Base-by-base conservation (phyloP, 495 filamentous ascomycete species). In the Cladorrhinum samala region DNA sequence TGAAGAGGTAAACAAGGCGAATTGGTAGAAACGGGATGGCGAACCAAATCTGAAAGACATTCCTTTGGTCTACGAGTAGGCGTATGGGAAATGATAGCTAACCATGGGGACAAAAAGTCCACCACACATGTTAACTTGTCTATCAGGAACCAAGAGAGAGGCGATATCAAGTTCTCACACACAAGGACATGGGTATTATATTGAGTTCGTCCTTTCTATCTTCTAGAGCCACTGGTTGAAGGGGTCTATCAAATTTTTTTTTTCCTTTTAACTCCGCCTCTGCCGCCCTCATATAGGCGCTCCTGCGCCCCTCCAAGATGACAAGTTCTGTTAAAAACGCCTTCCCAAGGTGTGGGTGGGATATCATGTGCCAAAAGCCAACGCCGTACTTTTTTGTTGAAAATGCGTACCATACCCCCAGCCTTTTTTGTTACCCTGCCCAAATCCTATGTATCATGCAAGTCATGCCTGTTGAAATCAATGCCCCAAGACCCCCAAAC, bases 351-450 rank as follows among this genome's bases (percentile, higher is more conserved):
- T 56, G 56, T 57, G 57, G 52, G 58, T 60, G 62, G 65, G 63
- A 75, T 76, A 73, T 70, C 69, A 74, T 71, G 64, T 64, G 65
- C 69, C 61, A 23, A 72, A 73, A 69, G 67, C 69, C 72, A 75
- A 76, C 72, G 72, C 72, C 73, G 64, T 72, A 66, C 72, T 76
- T 73, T n/a, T 45, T 76, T 75, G 70, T 74, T 75, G 70, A 72
- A 76, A 76, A 76, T 73, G 60, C 67, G 68, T 75, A 70, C 71
- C 72, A 66, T 71, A 67, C 68, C 71, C 68, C 63, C 60, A 67
- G 63, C 68, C 57, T n/a, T 58, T 73, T 69, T 66, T 64, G 64
- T 66, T 63, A 65, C 70, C 65, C 50, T 54, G 60, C 66, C 68
- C 62, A 54, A 60, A 70, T 60, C 65, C 63, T 59, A 64, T 74